Evolutionary conservation across 441 rosid genomes (phyloP).

Genomic region (Corymbia citriodora): DNA sequence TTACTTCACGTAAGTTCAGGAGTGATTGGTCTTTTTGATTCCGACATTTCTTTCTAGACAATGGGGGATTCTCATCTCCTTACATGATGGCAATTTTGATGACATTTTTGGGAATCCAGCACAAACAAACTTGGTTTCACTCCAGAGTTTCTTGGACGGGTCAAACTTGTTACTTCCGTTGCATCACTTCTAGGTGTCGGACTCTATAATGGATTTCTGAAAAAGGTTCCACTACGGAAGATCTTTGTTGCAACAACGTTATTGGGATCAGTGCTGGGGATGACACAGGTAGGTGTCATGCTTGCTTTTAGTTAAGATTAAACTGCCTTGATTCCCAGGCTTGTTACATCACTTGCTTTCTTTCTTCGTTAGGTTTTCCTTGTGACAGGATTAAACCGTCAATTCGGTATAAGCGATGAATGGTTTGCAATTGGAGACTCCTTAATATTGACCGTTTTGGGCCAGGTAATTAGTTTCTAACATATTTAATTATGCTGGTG

Average conservation of each 20-base stretch:
- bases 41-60: not conserved
- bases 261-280: conserved; percentile 77
- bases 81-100: not conserved
- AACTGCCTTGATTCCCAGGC: not conserved
- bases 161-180: conserved; percentile 80
- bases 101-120: conserved; percentile 29
- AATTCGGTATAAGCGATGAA: conserved; percentile 85
- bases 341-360: not conserved
- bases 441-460: conserved; percentile 79
- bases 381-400: conserved; percentile 77
- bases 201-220: conserved; percentile 83
- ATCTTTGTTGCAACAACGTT: conserved; percentile 75
- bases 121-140: conserved; percentile 95
- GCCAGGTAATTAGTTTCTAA: conserved; percentile 52
- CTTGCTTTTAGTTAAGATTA: not conserved
- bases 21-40: not conserved
- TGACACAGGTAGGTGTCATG: conserved; percentile 74
- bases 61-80: not conserved
- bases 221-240: conserved; percentile 70
- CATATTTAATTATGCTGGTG: not conserved
- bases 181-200: conserved; percentile 94
- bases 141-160: conserved; percentile 94
- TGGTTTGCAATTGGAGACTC: conserved; percentile 99
- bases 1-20: conserved; percentile 76
- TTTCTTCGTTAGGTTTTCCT: conserved; percentile 54